Base-by-base conservation (phyloP, 2,329 filamentous ascomycete genomes). In the Myriosclerotinia scirpicola region DNA sequence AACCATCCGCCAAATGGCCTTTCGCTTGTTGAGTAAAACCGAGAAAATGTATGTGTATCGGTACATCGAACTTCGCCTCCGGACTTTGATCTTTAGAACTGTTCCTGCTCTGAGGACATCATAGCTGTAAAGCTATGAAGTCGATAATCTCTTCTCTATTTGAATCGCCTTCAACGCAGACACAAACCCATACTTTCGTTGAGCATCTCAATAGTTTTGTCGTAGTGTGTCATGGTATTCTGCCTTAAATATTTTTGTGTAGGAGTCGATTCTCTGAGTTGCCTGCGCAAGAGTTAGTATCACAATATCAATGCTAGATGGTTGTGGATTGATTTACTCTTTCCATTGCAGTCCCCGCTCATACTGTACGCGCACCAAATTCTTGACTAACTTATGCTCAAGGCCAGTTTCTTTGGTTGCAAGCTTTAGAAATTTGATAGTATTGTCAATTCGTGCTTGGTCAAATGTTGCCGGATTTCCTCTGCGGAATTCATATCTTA, bases 381-480 rank as follows among this genome's bases (percentile, higher is more conserved):
- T 93, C 78, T 87, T 90, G 66, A 94, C 74, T 11, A 95, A 84
- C 66, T 79, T 83, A 76, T 93, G 90, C 80, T 94, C 91, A 42
- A 92, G 71, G 0, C 90, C 91, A 65, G 78, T 84, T 72, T 85
- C 82, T 69, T 78, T 80, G 1, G 85, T 83, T 5, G 91, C 91
- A 52, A 86, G 84, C 42, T 85, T 78, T 1, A 94, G 78, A 74
- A 95, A 94, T 75, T 86, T 86, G 5, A 91, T 73, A 0, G 91
- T 95, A 68, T 87, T 86, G 69, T 83, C 79, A 62, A 91, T 81
- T 61, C 81, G 82, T 56, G 80, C 77, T 8, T 78, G 68, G 64
- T 90, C 80, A 70, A 84, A 85, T 14, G 70, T 71, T 55, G 78
- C 78, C 26, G 74, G 74, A 40, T 77, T 69, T n/a, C 83, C 81